A percentile compares a stretch with the other conserved stretches of the same genome.
Evolutionary conservation across 495 filamentous ascomycete genomes (phyloP).

Genomic region (Cercophora samala): DNA sequence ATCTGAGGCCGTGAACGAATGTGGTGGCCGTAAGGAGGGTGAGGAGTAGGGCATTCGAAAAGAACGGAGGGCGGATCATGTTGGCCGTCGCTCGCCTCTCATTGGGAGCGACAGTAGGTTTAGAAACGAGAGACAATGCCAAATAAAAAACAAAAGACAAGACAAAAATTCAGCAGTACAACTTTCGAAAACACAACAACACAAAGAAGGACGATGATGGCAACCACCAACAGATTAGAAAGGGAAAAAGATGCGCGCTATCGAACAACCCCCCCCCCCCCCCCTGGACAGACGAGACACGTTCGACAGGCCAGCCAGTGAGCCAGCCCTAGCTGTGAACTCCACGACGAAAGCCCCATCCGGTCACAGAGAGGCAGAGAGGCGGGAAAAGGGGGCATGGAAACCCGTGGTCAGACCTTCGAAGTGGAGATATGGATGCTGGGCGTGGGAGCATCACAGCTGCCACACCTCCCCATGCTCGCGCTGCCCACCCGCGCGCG

Average conservation of each 20-base stretch:
- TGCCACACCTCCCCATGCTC: slow-evolving; percentile 5
- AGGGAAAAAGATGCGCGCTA: slow-evolving; percentile 24
- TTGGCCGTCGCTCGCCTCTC: slow-evolving; percentile 32
- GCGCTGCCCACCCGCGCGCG: not conserved
- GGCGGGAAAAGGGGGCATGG: slow-evolving; percentile 9
- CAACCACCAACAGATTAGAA: slow-evolving; percentile 10
- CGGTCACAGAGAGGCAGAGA: not conserved
- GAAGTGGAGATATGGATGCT: not conserved
- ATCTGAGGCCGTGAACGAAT: slow-evolving; percentile 48
- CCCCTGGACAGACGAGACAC: slow-evolving; percentile 12
- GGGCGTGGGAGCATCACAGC: not conserved
- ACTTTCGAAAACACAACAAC: slow-evolving; percentile 20
- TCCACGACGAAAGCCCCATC: slow-evolving; percentile 20
- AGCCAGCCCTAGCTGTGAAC: slow-evolving; percentile 22
- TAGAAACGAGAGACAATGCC: slow-evolving; percentile 28
- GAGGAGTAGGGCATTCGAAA: slow-evolving; percentile 27
- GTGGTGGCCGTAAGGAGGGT: slow-evolving; percentile 29
- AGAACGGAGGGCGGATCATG: slow-evolving; percentile 34
- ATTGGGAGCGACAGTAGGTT: slow-evolving; percentile 33
- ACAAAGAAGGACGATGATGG: slow-evolving; percentile 26
- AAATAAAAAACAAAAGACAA: slow-evolving; percentile 11
- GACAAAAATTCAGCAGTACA: slow-evolving; percentile 23
- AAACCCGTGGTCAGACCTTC: slow-evolving; percentile 5
- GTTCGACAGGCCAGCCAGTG: slow-evolving; percentile 20
- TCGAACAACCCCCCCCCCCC: not conserved